Evolutionary conservation across 768 basidiomycete species (phyloP), one percentile per base, ranked within the genome.

Genomic region (Mycena galopus): DNA sequence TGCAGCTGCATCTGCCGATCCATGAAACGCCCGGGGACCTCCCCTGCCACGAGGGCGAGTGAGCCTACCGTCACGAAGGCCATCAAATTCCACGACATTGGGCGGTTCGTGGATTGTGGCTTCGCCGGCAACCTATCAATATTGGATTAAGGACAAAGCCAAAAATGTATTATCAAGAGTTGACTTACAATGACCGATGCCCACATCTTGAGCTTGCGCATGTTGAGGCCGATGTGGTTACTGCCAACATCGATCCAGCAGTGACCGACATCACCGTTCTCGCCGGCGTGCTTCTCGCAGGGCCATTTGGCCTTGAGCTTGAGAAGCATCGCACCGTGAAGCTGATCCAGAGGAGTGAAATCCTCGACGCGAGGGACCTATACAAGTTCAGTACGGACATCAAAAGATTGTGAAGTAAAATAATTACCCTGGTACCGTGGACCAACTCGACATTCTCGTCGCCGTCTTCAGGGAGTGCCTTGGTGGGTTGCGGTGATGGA

Each of bases 241-340:
- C 47, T 64, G 5, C 6, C 10, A 12, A 11, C 2, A 33, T 63
- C 44, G n/a, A 75, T 47, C 33, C 67, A 78, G 53, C 76, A 78
- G 35, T 66, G 67, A 11, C 76, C 74, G 4, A 65, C 33, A 21
- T 78, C 76, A 37, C 77, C 68, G 57, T 77, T 65, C 64, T 78
- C 77, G 11, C 76, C 73, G n/a, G 12, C 14, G 37, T 78, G 77
- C 23, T 37, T 62, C 37, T 65, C 64, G 14, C 35, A 78, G 29
- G 30, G n/a, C 72, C 74, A 77, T 33, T 70, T 66, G 21, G 60
- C 27, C 56, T 77, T 74, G 27, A 78, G 67, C 62, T 69, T 27
- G 7, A 76, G 23, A 25, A 77, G 71, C 27, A 74, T 56, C 37
- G 10, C 25, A 32, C 53, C 51, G 14, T 65, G n/a, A 23, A 77